These are phyloP conservation scores for Eimeria maxima DNA, from an alignment of 169 alveolate species.

Conservation along the genomic window DNA sequence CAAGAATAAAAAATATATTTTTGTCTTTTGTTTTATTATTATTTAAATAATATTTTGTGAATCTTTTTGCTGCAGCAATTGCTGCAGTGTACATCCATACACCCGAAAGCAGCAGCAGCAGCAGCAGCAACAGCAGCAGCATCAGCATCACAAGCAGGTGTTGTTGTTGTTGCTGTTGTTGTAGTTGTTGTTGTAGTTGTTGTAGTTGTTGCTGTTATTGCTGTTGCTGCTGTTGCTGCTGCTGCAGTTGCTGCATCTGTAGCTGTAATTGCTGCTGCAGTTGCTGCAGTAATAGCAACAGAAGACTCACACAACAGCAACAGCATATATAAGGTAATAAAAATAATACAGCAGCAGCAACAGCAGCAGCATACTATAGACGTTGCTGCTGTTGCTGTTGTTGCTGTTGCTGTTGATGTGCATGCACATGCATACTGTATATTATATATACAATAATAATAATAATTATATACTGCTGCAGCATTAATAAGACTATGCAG, in stretches of 20 bases:
- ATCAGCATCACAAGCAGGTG: no score
- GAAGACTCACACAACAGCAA: constrained; percentile 9
- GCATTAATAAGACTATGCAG: neutral
- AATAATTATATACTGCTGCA: neutral
- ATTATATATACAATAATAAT: no score
- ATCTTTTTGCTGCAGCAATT: neutral
- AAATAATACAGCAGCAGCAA: no score
- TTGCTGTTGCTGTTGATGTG: neutral
- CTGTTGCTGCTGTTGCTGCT: no score
- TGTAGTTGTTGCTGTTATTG: no score
- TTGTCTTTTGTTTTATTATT: neutral
- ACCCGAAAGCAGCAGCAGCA: neutral
- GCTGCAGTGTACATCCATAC: constrained; percentile 19
- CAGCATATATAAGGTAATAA: no score
- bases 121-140: constrained; percentile 13
- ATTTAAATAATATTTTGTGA: neutral
- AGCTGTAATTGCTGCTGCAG: no score
- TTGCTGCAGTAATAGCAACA: no score
- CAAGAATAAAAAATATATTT: no score
- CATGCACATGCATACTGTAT: neutral
- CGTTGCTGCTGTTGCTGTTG: neutral
- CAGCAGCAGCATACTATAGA: neutral
- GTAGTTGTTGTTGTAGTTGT: no score
- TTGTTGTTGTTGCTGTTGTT: no score
- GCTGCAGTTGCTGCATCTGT: no score